These are phyloP conservation scores for Fusarium euwallaceae DNA, from an alignment of 2,329 filamentous ascomycete species.

Conservation along the genomic window DNA sequence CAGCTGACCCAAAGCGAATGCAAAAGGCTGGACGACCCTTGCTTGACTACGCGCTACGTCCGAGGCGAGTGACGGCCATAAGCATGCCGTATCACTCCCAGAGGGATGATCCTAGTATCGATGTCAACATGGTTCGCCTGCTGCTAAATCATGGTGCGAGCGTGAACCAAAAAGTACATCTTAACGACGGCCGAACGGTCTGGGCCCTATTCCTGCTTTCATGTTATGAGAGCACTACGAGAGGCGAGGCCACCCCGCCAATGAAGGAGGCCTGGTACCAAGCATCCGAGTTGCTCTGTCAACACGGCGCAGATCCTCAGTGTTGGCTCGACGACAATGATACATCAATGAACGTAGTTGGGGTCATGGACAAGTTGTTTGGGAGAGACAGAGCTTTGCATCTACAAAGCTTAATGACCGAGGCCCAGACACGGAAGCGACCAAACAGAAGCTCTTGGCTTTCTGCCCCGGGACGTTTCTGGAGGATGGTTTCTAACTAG, in stretches of 20 bases:
- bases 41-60: constrained; percentile 13
- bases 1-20: background rate
- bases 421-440: background rate
- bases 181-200: background rate
- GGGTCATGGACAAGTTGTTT: background rate
- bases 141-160: background rate
- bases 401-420: background rate
- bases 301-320: background rate
- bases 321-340: background rate
- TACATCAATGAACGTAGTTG: background rate
- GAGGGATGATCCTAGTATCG: constrained; percentile 5
- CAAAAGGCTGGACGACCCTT: background rate
- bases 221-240: background rate
- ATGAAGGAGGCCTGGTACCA: background rate
- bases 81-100: constrained; percentile 8
- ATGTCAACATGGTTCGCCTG: constrained; percentile 2
- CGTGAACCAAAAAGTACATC: background rate
- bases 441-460: background rate
- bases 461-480: background rate
- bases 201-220: background rate
- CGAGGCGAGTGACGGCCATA: constrained; percentile 9
- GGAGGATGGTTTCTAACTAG: background rate
- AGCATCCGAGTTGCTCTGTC: background rate
- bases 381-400: background rate
- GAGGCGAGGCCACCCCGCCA: background rate